These are phyloP conservation scores for Clarireedia hainanense DNA, from an alignment of 2,329 filamentous ascomycete species.

Conservation along the genomic window DNA sequence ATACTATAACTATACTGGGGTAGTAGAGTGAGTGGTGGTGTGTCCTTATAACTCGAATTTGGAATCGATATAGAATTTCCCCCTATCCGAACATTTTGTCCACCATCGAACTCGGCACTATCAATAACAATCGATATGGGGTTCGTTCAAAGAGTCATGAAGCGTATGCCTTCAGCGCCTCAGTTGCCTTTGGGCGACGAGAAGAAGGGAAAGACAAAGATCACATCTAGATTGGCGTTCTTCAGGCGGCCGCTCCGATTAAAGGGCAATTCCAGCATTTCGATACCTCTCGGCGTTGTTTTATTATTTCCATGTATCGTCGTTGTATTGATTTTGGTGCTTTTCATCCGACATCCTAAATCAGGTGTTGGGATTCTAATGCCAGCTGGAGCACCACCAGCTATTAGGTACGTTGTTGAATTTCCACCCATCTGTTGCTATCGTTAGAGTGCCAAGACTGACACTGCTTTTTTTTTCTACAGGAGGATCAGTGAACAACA, in stretches of 20 bases:
- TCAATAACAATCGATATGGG: slow-evolving; percentile 33
- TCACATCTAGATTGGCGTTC: slow-evolving; percentile 57
- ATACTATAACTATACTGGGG: slow-evolving; percentile 5
- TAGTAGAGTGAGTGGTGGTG: background rate
- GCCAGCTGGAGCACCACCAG: slow-evolving; percentile 79
- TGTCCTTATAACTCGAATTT: background rate
- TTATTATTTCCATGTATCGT: slow-evolving; percentile 88
- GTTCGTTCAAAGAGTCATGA: slow-evolving; percentile 44
- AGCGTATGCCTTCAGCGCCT: slow-evolving; percentile 40
- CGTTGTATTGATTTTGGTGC: slow-evolving; percentile 79
- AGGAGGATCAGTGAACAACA: slow-evolving; percentile 96
- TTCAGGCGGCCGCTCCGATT: slow-evolving; percentile 80
- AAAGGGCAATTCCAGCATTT: slow-evolving; percentile 85
- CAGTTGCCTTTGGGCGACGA: slow-evolving; percentile 38
- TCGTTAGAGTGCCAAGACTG: slow-evolving; percentile 2
- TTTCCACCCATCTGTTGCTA: background rate
- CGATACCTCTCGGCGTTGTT: slow-evolving; percentile 85
- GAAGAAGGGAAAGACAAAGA: slow-evolving; percentile 33
- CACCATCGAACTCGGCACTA: slow-evolving; percentile 8
- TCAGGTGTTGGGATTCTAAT: slow-evolving; percentile 76
- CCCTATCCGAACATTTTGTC: slow-evolving; percentile 24
- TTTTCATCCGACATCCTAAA: slow-evolving; percentile 83
- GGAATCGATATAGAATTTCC: slow-evolving; percentile 11
- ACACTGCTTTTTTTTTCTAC: slow-evolving; percentile 15
- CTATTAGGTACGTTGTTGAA: slow-evolving; percentile 62